Percentiles rank a stretch among this genome's conserved stretches.
Conservation (phyloP, 352 stramenopile genomes). For the Globisporangium middletonii region DNA sequence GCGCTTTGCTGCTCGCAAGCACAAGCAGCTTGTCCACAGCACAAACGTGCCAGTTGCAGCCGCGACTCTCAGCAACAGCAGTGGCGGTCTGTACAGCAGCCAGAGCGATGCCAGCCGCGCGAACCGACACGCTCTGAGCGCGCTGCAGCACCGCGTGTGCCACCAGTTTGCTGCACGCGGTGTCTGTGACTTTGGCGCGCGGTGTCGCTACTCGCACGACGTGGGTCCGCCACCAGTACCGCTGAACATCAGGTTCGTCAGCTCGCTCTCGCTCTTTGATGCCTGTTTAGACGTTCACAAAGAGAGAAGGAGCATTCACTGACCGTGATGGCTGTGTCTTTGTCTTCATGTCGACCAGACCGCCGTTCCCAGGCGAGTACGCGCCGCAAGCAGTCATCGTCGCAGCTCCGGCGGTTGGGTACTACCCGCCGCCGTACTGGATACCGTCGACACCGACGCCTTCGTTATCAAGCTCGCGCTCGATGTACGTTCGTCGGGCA, state of each 20-base stretch:
- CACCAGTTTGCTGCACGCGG: constrained; percentile 33
- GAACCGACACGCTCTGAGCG: too few species aligned
- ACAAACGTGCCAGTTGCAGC: not conserved
- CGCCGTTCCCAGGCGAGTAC: not conserved
- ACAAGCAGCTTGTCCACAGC: not conserved
- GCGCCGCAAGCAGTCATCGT: not conserved
- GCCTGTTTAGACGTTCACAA: too few species aligned
- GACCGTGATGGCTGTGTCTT: too few species aligned
- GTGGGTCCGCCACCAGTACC: not conserved
- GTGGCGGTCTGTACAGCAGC: not conserved
- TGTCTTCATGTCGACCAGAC: not conserved
- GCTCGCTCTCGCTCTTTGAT: not conserved
- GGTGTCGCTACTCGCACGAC: constrained; percentile 61
- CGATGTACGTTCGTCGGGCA: too few species aligned
- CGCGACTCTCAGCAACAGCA: not conserved
- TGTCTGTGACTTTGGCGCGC: constrained; percentile 40
- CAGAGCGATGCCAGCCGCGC: not conserved
- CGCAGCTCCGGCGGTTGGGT: not conserved
- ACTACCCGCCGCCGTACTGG: constrained; percentile 1
- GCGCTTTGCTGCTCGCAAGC: not conserved
- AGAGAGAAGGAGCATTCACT: too few species aligned
- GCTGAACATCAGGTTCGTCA: constrained; percentile 1
- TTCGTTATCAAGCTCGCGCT: too few species aligned
- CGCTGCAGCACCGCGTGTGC: constrained; percentile 1
- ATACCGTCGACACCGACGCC: constrained; percentile 4